Evolutionary conservation across 495 filamentous ascomycete species (phyloP), one percentile per base, ranked within the genome.

Genomic region (Glutinoglossum americanum): DNA sequence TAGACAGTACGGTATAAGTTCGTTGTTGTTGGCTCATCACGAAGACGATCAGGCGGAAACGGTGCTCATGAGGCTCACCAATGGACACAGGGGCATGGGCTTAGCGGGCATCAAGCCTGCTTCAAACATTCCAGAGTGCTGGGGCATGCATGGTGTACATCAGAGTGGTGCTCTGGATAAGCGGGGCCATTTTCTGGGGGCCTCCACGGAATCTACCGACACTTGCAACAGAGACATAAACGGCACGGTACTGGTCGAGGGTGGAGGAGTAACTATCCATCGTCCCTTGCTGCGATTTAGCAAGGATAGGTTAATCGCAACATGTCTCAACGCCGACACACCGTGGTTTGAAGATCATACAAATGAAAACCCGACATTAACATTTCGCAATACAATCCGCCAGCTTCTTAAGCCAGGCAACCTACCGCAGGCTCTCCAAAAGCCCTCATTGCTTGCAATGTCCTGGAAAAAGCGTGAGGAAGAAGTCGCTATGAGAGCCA

Each of bases 41-140:
- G 72, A 76, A 60, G 84, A 89, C 64, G 89, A 97, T 65, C 80
- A 84, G 62, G 85, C 86, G 39, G 92, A 98, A 68, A 94, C 90
- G 0, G 75, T 93, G 3, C 65, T 98, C 45, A 81, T 84, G 79
- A 73, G 88, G 47, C 64, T 96, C 41, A 68, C 80, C 0, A 66
- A 69, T 21, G 79, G 81, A 6, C 80, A 82, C 45, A 70, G 73
- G 10, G 74, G 76, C 26, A 65, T 73, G n/a, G 88, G 85, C 0
- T 70, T 96, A 35, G 68, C 70, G 5, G 87, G 86, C 0, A 94
- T 97, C 59, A 75, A 70, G 35, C 48, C 69, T 11, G 69, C 76
- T 3, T 69, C 74, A 17, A 72, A 77, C 26, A 89, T 97, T 32
- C 92, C 92, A 6, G 89, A 96, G 67, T 90, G 86, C 62, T 73